phyloP scores from a whole-genome alignment of 2,329 filamentous ascomycete species.

The Ophiostoma himal-ulmi region DNA sequence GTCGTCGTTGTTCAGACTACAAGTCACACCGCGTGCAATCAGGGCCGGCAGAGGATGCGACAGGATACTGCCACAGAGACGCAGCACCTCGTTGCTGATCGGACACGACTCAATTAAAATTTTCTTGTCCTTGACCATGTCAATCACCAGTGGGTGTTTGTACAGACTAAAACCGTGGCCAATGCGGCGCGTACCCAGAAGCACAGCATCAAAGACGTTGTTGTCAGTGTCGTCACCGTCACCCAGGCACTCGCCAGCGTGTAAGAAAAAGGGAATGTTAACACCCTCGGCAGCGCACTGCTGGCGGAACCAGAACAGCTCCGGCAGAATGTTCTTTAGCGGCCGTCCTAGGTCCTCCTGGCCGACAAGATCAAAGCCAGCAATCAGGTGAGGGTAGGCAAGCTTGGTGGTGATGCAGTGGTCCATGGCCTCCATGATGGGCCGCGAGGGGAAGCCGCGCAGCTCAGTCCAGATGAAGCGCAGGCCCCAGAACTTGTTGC shows the following conservation, averaged over 20 bases:
- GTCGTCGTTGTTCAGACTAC: slow-evolving; percentile 84
- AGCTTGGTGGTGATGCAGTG: slow-evolving; percentile 78
- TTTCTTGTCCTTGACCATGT: slow-evolving; percentile 81
- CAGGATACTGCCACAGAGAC: slow-evolving; percentile 28
- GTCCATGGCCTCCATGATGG: slow-evolving; percentile 76
- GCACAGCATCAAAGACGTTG: slow-evolving; percentile 83
- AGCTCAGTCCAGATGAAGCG: slow-evolving; percentile 80
- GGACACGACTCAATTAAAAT: slow-evolving; percentile 88
- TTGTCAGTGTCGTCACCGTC: slow-evolving; percentile 64
- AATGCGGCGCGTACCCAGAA: slow-evolving; percentile 81
- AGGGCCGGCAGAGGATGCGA: slow-evolving; percentile 68
- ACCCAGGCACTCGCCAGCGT: slow-evolving; percentile 82
- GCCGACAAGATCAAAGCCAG: slow-evolving; percentile 84
- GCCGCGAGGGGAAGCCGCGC: slow-evolving; percentile 56
- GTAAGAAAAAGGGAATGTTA: slow-evolving; percentile 90
- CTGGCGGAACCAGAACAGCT: slow-evolving; percentile 91
- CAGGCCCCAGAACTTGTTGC: slow-evolving; percentile 68
- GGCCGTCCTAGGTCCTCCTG: slow-evolving; percentile 77
- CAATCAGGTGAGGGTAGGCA: slow-evolving; percentile 69
- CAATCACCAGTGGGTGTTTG: slow-evolving; percentile 84
- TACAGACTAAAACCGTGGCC: slow-evolving; percentile 84
- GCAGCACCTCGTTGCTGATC: slow-evolving; percentile 69
- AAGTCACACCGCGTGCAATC: slow-evolving; percentile 75
- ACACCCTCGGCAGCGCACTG: slow-evolving; percentile 71
- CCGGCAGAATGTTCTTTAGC: slow-evolving; percentile 69